Conservation (phyloP, 208 protist genomes). For the Porcisia hertigi region DNA sequence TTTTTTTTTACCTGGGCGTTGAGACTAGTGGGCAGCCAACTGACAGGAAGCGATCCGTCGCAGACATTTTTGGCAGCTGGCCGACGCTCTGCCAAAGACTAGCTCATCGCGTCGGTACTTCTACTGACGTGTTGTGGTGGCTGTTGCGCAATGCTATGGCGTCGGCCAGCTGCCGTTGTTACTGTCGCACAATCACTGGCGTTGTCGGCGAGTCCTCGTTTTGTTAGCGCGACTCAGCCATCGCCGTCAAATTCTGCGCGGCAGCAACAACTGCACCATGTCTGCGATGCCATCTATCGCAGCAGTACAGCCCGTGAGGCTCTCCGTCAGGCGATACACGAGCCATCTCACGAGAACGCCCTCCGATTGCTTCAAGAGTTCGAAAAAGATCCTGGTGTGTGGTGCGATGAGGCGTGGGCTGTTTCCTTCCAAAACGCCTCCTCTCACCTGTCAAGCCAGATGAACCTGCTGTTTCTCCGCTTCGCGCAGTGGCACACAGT, state of each 20-base stretch:
- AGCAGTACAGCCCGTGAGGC: slow-evolving; percentile 48
- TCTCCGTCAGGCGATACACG: slow-evolving; percentile 61
- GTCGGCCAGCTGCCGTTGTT: neutral
- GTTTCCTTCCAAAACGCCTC: slow-evolving; percentile 17
- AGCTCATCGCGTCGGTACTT: neutral
- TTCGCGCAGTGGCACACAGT: slow-evolving; percentile 71
- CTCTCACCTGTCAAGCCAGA: slow-evolving; percentile 18
- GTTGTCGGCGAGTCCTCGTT: neutral
- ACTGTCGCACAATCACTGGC: neutral
- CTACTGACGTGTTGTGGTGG: neutral
- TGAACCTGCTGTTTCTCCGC: slow-evolving; percentile 36
- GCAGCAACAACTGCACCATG: slow-evolving; percentile 12
- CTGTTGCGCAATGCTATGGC: neutral
- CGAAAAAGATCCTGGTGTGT: slow-evolving; percentile 36
- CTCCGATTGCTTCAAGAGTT: slow-evolving; percentile 61
- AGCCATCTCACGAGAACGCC: slow-evolving; percentile 64
- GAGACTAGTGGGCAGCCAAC: neutral
- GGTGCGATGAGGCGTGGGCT: slow-evolving; percentile 31
- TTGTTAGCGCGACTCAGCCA: neutral
- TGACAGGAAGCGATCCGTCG: neutral
- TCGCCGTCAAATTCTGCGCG: neutral
- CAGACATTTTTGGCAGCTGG: neutral
- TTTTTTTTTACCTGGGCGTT: neutral
- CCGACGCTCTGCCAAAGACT: neutral
- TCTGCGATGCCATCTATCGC: slow-evolving; percentile 58